Evolutionary conservation across 1,139 yeast species (phyloP), one percentile per base, ranked within the genome.

Genomic region (Taphrina betulina): DNA sequence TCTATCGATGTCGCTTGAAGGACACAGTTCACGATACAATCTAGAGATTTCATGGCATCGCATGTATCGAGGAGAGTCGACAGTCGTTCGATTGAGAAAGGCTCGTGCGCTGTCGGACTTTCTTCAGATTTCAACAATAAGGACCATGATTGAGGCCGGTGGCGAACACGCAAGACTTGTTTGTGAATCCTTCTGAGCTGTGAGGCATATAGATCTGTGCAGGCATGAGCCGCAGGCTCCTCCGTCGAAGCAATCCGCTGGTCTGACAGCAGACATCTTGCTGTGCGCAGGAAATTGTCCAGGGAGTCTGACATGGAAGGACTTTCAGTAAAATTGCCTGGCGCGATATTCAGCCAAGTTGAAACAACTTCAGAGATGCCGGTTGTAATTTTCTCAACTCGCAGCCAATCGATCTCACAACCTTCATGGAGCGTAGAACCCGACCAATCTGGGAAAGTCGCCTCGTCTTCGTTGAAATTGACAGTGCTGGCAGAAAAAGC

Each of bases 281-380:
- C n/a, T n/a, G n/a, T n/a, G n/a, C n/a, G n/a, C n/a, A n/a, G n/a
- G 29, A 43, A 43, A 17, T 31, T 22, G 26, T 43, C 26, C 2
- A 43, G 12, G 5, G n/a, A 22, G 12, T 12, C 26, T 19, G 20
- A 29, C 8, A 33, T 4, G 5, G 20, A 22, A 8, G 38, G 2
- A 3, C 28, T 31, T 4, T 19, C 38, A n/a, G 38, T 43, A 37
- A 43, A 43, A 22, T 43, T 37, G 4, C 37, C 29, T 5, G 48
- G 38, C 3, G 48, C 48, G 38, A 43, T 83, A 53, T 80, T 78
- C 22, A 88, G 79, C 70, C 95, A 77, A 37, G 83, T 78, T 52
- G 82, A 78, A 58, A 88, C 73, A 0, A 89, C 87, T 66, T 87
- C 95, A 61, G 89, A 73, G 41, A 89, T 81, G 52, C 95, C 95